Percentiles rank a stretch among this genome's conserved stretches.
Evolutionary conservation across 2,329 filamentous ascomycete species (phyloP).

Genomic region (Aspergillus versicolor): DNA sequence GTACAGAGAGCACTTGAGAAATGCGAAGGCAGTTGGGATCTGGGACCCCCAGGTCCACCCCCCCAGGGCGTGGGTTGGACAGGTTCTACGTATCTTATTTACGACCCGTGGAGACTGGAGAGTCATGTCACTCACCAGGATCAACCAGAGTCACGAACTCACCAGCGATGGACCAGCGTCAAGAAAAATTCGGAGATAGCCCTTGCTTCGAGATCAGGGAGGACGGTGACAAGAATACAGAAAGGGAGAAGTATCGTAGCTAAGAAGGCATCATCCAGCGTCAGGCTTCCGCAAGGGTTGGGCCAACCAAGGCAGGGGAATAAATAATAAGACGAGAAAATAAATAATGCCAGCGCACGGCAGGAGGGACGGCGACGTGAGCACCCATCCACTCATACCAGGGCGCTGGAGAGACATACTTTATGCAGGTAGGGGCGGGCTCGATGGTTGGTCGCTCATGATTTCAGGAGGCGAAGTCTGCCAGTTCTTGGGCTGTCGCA

Average conservation of each 20-base stretch:
- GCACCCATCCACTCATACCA: slow-evolving; percentile 7
- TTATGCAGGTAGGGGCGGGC: slow-evolving; percentile 13
- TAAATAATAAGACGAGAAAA: slow-evolving; percentile 3
- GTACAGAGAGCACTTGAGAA: no score
- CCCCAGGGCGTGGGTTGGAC: not conserved
- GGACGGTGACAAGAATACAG: not conserved
- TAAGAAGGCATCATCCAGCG: slow-evolving; percentile 4
- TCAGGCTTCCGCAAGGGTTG: slow-evolving; percentile 8
- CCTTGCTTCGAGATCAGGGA: slow-evolving; percentile 3
- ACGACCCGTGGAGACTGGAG: not conserved
- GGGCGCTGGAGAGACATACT: slow-evolving; percentile 8
- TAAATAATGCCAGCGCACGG: slow-evolving; percentile 9
- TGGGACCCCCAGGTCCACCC: not conserved
- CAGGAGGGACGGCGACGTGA: not conserved
- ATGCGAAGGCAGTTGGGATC: not conserved
- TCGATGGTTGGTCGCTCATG: slow-evolving; percentile 19
- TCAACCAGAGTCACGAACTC: not conserved
- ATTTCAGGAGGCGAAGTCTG: slow-evolving; percentile 23
- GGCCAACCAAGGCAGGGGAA: slow-evolving; percentile 10
- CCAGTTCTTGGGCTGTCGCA: slow-evolving; percentile 6
- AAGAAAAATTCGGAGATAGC: not conserved
- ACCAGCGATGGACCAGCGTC: not conserved
- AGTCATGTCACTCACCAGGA: not conserved
- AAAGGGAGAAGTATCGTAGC: not conserved
- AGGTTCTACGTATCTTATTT: not conserved